A percentile compares a stretch with the other conserved stretches of the same genome.
Evolutionary conservation across 805 yeast species (phyloP).

Genomic region (Pichia nanzhaoensis): DNA sequence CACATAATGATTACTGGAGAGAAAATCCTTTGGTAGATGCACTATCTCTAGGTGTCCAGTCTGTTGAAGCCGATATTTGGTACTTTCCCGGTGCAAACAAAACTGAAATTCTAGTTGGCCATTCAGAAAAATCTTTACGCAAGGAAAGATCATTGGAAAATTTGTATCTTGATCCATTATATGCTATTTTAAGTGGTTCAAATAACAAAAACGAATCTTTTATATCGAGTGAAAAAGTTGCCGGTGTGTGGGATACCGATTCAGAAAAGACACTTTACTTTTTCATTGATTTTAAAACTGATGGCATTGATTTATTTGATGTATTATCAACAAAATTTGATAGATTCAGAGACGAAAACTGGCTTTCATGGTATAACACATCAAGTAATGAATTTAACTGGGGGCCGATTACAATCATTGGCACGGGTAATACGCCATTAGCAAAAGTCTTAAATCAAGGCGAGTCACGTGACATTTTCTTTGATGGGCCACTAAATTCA

Average conservation of each 20-base stretch:
- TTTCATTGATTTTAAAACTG: constrained; percentile 58
- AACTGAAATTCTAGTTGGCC: constrained; percentile 52
- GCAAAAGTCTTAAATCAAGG: constrained; percentile 27
- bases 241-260: constrained; percentile 34
- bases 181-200: constrained; percentile 39
- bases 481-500: constrained; percentile 45
- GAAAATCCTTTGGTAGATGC: constrained; percentile 42
- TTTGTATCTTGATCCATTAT: constrained; percentile 50
- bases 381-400: constrained; percentile 28
- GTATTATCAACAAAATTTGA: constrained; percentile 39
- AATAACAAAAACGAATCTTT: constrained; percentile 30
- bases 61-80: constrained; percentile 55
- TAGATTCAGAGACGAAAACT: constrained; percentile 41
- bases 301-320: constrained; percentile 44
- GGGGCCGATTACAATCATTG: constrained; percentile 56
- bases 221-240: background rate
- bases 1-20: constrained; percentile 57
- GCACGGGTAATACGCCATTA: constrained; percentile 60
- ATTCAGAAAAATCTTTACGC: constrained; percentile 42
- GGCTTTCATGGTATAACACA: constrained; percentile 43
- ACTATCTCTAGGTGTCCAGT: constrained; percentile 38
- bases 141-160: constrained; percentile 39
- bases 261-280: constrained; percentile 49
- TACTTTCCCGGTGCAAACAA: constrained; percentile 27
- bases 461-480: constrained; percentile 34